Base-by-base conservation (phyloP, 805 yeast species). In the Candida hungchunana region DNA sequence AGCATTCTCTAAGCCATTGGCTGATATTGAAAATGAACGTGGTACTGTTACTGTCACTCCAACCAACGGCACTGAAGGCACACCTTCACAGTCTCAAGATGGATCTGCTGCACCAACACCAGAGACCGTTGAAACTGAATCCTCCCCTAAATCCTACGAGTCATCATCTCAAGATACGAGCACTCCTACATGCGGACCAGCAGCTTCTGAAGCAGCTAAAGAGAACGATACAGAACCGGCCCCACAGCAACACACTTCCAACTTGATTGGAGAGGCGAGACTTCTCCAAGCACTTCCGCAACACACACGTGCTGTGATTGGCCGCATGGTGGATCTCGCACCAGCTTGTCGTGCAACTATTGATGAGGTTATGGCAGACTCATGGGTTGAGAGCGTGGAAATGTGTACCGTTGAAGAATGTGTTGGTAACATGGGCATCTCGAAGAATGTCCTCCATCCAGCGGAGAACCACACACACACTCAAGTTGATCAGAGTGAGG, bases 401-500 rank as follows among this genome's bases (percentile, higher is more conserved):
- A 79, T 78, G 82, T 89, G 97, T 61, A 71, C 83, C 3, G 73
- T 78, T 20, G 72, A 65, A 34, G 63, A 66, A 23, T 51, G 50
- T 22, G 48, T 64, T 20, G 67, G 69, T 37, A 67, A 63, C 24
- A 59, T 59, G 15, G 60, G 63, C 3, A 50, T 62, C 9, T 47
- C 48, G 16, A 40, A 50, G n/a, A 40, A 40, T 15, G 60, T 63
- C 30, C 66, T 64, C 17, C 59, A 64, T 33, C 62, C 61, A 22
- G 75, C 78, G 15, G 59, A 65, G 7, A 79, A 77, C 51, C 97
- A 89, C 56, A 70, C 70, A 22, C 97, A 89, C 57, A 86, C 96
- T 2, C 76, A 75, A 46, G 97, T 89, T 33, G 96, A 88, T 48
- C 95, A 85, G 57, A 79, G 86, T 42, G 95, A 86, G 50, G 97